Evolutionary conservation across 2,329 filamentous ascomycete genomes (phyloP), one percentile per base, ranked within the genome.

Genomic region (Phoma herbarum): DNA sequence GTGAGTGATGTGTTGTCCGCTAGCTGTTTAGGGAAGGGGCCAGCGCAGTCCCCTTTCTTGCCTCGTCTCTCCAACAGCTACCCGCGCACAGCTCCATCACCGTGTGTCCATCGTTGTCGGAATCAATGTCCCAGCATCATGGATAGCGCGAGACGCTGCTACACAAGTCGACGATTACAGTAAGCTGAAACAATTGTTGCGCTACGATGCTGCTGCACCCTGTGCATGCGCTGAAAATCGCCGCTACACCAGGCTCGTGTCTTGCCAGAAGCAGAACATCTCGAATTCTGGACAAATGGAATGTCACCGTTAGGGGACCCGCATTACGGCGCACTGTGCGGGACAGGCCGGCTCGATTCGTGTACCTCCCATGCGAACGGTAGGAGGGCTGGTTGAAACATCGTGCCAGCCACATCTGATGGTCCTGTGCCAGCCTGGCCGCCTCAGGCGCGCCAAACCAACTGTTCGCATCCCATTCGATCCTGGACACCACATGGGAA

Each of bases 1-100:
- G 73, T 74, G 70, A 65, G 58, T 68, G 71, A 75, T 76, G 74
- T 73, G 74, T 72, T 75, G 72, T 72, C 74, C 50, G 51, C 57
- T 55, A 55, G 8, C 52, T 20, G 1, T 10, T 61, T 25, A 18
- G 64, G 68, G 43, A 37, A 22, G 46, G 20, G 54, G 48, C 57
- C 62, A 65, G 55, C 61, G 55, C 62, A 64, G 68, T 75, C 71
- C 70, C 68, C 71, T 64, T 68, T 63, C 58, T 51, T 55, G 60
- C 66, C 53, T 61, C 51, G 51, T 49, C 61, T 62, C 61, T 65
- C 41, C 66, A 65, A 64, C 64, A 66, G 64, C 71, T 67, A 71
- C 64, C 64, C 67, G 63, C 62, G 39, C 44, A 50, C n/a, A 48
- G 59, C 46, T 61, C 47, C 60, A 63, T 65, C 48, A 48, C 56